Evolutionary conservation across 106 monocot species (phyloP).

Genomic region (Phalaenopsis equestris): DNA sequence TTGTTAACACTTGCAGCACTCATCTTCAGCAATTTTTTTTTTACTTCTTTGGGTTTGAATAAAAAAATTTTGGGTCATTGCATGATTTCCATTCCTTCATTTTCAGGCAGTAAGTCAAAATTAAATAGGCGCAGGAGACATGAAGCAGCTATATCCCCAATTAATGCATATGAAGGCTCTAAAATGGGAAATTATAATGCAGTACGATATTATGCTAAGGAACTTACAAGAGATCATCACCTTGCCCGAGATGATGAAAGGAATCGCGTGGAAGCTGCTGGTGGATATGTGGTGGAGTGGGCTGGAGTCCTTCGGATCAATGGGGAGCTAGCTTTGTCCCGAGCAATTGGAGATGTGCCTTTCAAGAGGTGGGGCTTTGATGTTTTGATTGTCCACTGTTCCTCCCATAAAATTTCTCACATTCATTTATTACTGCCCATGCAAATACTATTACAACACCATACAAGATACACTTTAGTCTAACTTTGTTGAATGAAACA

Average conservation of each 20-base stretch:
- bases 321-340: constrained; percentile 75
- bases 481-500: background rate
- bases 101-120: constrained; percentile 28
- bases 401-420: background rate
- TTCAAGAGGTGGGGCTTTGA: constrained; percentile 54
- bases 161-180: constrained; percentile 13
- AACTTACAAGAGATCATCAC: constrained; percentile 85
- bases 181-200: constrained; percentile 24
- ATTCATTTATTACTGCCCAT: background rate
- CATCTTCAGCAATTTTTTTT: background rate
- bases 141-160: constrained; percentile 13
- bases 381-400: background rate
- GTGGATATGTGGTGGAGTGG: constrained; percentile 78
- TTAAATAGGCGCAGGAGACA: constrained; percentile 28
- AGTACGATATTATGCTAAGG: constrained; percentile 46
- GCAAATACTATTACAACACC: background rate
- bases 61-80: background rate
- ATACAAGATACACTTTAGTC: background rate
- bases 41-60: background rate
- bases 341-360: constrained; percentile 83
- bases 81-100: background rate
- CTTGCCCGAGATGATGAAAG: constrained; percentile 80
- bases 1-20: background rate
- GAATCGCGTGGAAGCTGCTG: constrained; percentile 73
- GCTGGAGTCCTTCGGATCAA: constrained; percentile 75